Evolutionary conservation across 225 moss, liverwort and hornwort genomes (phyloP).

Genomic region (Physcomitrellopsis africana): DNA sequence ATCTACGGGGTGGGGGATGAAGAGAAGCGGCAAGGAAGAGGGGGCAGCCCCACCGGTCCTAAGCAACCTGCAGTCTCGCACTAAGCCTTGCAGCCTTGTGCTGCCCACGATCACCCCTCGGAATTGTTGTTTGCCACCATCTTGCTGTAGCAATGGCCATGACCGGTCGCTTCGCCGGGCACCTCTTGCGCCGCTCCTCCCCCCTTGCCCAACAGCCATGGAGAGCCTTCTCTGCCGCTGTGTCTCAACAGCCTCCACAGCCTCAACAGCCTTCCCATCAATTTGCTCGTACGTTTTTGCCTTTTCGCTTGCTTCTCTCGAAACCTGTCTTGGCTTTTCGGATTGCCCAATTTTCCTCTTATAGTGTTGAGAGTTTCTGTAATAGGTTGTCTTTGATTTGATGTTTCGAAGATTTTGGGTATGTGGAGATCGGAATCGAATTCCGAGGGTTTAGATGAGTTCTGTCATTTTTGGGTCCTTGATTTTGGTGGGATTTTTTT

Average conservation of each 20-base stretch:
- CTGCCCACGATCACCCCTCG: too few species aligned
- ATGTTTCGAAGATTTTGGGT: neutral
- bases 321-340: neutral
- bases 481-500: too few species aligned
- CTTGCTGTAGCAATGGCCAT: constrained; percentile 30
- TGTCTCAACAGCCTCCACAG: constrained; percentile 12
- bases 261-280: constrained; percentile 17
- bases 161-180: constrained; percentile 36
- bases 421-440: neutral
- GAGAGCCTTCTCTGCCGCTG: constrained; percentile 33
- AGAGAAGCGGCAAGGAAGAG: too few species aligned
- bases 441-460: neutral
- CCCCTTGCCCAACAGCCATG: constrained; percentile 15
- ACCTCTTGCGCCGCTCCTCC: constrained; percentile 38
- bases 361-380: neutral
- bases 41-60: too few species aligned
- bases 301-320: neutral
- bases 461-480: neutral
- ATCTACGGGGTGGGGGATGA: too few species aligned
- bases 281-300: constrained; percentile 26
- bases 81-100: too few species aligned
- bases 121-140: too few species aligned
- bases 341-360: neutral
- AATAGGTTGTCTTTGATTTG: neutral
- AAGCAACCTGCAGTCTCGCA: too few species aligned